A percentile compares a stretch with the other conserved stretches of the same genome.
These are phyloP conservation scores for Medicago ruthenica DNA, from an alignment of 306 rosid species.

Conservation along the genomic window DNA sequence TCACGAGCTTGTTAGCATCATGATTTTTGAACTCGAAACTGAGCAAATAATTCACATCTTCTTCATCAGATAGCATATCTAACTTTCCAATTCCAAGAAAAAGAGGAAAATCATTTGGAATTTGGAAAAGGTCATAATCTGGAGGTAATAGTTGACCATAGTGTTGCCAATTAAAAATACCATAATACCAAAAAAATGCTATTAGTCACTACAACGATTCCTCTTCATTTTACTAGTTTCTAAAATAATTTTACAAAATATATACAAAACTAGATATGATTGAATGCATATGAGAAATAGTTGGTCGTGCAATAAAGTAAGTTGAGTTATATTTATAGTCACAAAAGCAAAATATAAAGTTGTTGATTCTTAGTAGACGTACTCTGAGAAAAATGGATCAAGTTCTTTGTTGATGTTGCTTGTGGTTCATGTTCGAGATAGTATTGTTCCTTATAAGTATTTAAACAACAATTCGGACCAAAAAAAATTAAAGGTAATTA, in stretches of 20 bases:
- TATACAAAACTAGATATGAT: no score
- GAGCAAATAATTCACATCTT: slow-evolving; percentile 61
- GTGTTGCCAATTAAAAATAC: not conserved
- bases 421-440: slow-evolving; percentile 48
- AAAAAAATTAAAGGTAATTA: no score
- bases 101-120: slow-evolving; percentile 67
- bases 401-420: slow-evolving; percentile 70
- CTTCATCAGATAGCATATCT: slow-evolving; percentile 55
- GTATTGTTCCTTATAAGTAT: slow-evolving; percentile 52
- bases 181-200: no score
- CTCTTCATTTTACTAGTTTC: no score
- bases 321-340: no score
- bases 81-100: slow-evolving; percentile 59
- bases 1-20: slow-evolving; percentile 52
- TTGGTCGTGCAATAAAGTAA: no score
- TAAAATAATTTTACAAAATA: no score
- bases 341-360: no score
- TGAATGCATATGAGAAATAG: no score
- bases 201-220: slow-evolving; percentile 59
- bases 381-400: slow-evolving; percentile 85
- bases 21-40: slow-evolving; percentile 50
- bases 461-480: slow-evolving; percentile 74
- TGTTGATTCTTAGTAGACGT: slow-evolving; percentile 30
- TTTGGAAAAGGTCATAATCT: slow-evolving; percentile 51
- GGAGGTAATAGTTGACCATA: slow-evolving; percentile 66